Evolutionary conservation across 1,139 yeast genomes (phyloP).

Genomic region (Lodderomyces metapsilosis): DNA sequence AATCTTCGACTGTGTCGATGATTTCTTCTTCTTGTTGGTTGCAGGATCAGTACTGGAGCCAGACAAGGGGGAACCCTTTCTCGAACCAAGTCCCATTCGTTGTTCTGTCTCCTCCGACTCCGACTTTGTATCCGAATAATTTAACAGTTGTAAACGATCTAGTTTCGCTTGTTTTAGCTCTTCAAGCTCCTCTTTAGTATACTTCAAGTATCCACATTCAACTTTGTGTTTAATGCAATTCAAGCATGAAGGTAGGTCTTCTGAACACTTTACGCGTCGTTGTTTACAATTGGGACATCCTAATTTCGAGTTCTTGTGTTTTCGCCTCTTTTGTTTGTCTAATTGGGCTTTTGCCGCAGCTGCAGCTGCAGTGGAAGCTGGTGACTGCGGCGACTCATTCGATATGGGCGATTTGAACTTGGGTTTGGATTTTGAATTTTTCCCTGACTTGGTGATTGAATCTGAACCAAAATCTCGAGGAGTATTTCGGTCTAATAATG

Average conservation of each 20-base stretch:
- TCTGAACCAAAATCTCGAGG: background rate
- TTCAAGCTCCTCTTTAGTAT: conserved; percentile 32
- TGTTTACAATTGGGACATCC: conserved; percentile 49
- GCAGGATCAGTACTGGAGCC: background rate
- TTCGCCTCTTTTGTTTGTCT: conserved; percentile 22
- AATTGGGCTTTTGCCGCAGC: background rate
- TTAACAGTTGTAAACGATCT: background rate
- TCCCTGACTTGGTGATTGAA: background rate
- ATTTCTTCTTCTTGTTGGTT: background rate
- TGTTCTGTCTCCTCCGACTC: background rate
- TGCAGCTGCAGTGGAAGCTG: background rate
- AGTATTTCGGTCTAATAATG: background rate
- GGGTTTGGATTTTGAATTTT: background rate
- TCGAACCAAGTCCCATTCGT: background rate
- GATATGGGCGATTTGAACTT: background rate
- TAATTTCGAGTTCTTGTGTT: conserved; percentile 31
- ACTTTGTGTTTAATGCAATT: conserved; percentile 45
- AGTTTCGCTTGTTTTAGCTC: conserved; percentile 26
- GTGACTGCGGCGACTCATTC: background rate
- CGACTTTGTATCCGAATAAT: conserved; percentile 7
- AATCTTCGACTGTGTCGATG: background rate
- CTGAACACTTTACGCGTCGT: conserved; percentile 44
- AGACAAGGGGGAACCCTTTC: background rate
- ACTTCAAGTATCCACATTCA: conserved; percentile 41
- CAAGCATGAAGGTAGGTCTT: conserved; percentile 40